phyloP scores from a whole-genome alignment of 2,329 filamentous ascomycete species.

The Talaromyces sp. region DNA sequence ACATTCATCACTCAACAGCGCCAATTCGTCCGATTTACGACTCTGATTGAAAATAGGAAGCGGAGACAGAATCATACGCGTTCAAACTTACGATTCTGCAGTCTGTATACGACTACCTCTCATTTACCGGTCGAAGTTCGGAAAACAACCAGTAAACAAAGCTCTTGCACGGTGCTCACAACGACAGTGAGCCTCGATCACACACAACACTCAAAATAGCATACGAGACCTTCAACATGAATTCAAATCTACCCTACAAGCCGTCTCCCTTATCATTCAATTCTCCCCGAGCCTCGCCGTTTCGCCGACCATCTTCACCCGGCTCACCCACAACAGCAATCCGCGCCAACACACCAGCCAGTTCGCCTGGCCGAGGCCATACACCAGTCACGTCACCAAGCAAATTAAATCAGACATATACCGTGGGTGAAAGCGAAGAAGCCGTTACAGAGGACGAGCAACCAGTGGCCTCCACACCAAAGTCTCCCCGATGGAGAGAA shows the following conservation, averaged over 20 bases:
- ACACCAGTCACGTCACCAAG: slow-evolving; percentile 47
- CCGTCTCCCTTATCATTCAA: slow-evolving; percentile 70
- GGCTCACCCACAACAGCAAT: slow-evolving; percentile 59
- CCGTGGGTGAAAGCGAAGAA: slow-evolving; percentile 41
- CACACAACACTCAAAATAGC: neutral
- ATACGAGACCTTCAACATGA: slow-evolving; percentile 25
- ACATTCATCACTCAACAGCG: neutral
- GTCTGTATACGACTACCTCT: neutral
- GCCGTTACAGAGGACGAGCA: slow-evolving; percentile 26
- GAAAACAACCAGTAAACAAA: neutral
- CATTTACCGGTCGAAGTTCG: neutral
- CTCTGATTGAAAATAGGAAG: neutral
- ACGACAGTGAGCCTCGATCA: neutral
- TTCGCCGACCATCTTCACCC: slow-evolving; percentile 63
- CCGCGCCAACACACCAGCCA: slow-evolving; percentile 48
- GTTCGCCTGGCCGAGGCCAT: slow-evolving; percentile 40
- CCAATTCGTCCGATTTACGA: neutral
- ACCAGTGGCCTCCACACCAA: slow-evolving; percentile 26
- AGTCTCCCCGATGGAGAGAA: slow-evolving; percentile 37
- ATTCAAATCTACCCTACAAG: slow-evolving; percentile 58
- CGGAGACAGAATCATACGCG: too few species aligned
- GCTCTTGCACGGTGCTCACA: neutral
- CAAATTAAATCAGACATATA: slow-evolving; percentile 48
- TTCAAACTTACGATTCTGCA: neutral
- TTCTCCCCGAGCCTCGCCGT: slow-evolving; percentile 66